Conservation (phyloP, 1,139 yeast genomes). For the Citeromyces hawaiiensis region DNA sequence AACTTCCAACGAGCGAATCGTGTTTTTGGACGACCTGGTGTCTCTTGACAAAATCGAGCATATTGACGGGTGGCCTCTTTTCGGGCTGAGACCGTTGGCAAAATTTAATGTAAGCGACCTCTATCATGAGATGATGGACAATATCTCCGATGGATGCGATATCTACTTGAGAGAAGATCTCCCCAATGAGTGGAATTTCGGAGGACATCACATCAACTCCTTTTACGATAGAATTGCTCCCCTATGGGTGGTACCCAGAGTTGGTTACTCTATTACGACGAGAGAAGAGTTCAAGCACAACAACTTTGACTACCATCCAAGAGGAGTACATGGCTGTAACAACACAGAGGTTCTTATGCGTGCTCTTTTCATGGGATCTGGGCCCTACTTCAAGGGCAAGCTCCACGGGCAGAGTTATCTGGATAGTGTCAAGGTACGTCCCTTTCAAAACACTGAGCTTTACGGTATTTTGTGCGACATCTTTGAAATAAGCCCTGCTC, state of each 20-base stretch:
- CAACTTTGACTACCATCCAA: constrained; percentile 37
- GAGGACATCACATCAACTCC: constrained; percentile 23
- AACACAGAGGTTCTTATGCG: constrained; percentile 71
- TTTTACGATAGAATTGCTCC: constrained; percentile 65
- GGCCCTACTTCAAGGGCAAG: constrained; percentile 53
- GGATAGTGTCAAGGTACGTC: constrained; percentile 26
- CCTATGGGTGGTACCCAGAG: constrained; percentile 70
- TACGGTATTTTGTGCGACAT: constrained; percentile 68
- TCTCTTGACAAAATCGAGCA: constrained; percentile 42
- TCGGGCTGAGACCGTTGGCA: constrained; percentile 51
- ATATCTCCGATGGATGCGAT: constrained; percentile 21
- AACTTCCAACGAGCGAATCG: constrained; percentile 50
- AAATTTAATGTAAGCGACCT: constrained; percentile 23
- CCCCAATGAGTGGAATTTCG: constrained; percentile 56
- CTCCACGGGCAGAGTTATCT: constrained; percentile 12
- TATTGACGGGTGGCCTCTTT: constrained; percentile 83
- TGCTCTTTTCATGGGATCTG: constrained; percentile 65
- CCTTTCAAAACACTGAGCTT: constrained; percentile 62
- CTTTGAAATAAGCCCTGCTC: constrained; percentile 38
- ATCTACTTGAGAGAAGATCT: constrained; percentile 45
- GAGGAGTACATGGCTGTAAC: constrained; percentile 79
- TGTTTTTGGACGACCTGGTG: constrained; percentile 58
- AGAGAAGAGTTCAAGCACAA: constrained; percentile 38
- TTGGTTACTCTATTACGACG: constrained; percentile 71
- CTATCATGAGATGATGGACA: constrained; percentile 17